A percentile compares a stretch with the other conserved stretches of the same genome.
These are phyloP conservation scores for Colletotrichum orbiculare DNA, from an alignment of 2,329 filamentous ascomycete genomes.

Conservation along the genomic window DNA sequence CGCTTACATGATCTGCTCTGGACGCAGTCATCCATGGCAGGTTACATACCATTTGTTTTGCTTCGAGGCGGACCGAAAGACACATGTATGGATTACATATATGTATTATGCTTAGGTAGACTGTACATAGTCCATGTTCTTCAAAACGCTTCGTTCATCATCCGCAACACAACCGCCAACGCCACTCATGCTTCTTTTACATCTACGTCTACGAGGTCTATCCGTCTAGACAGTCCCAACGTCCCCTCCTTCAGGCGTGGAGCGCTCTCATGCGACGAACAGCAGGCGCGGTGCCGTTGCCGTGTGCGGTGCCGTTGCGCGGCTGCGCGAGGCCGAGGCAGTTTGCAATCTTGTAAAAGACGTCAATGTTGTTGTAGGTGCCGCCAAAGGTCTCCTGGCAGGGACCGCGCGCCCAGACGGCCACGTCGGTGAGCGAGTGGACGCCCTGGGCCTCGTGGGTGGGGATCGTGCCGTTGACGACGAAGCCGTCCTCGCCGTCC, in stretches of 20 bases:
- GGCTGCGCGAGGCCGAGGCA: slow-evolving; percentile 68
- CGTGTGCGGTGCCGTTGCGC: slow-evolving; percentile 13
- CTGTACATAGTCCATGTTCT: background rate
- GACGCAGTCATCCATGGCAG: no score
- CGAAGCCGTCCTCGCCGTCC: slow-evolving; percentile 74
- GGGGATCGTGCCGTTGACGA: slow-evolving; percentile 81
- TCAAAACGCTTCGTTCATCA: background rate
- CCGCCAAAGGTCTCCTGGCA: slow-evolving; percentile 82
- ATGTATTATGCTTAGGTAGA: background rate
- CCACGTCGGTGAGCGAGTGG: slow-evolving; percentile 81
- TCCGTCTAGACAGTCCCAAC: no score
- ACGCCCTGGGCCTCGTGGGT: slow-evolving; percentile 74
- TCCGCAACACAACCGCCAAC: slow-evolving; percentile 2
- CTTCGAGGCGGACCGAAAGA: no score
- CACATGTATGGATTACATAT: background rate
- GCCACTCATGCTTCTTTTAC: slow-evolving; percentile 16
- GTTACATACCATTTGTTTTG: no score
- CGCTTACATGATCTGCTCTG: no score
- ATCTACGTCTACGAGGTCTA: background rate
- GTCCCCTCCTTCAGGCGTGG: background rate
- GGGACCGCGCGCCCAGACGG: slow-evolving; percentile 81
- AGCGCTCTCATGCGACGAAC: slow-evolving; percentile 3
- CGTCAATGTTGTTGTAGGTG: slow-evolving; percentile 76
- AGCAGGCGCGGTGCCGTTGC: slow-evolving; percentile 19
- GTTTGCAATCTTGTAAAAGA: slow-evolving; percentile 79